Evolutionary conservation across 2,329 filamentous ascomycete species (phyloP).

Genomic region (Aureobasidium namibiae): DNA sequence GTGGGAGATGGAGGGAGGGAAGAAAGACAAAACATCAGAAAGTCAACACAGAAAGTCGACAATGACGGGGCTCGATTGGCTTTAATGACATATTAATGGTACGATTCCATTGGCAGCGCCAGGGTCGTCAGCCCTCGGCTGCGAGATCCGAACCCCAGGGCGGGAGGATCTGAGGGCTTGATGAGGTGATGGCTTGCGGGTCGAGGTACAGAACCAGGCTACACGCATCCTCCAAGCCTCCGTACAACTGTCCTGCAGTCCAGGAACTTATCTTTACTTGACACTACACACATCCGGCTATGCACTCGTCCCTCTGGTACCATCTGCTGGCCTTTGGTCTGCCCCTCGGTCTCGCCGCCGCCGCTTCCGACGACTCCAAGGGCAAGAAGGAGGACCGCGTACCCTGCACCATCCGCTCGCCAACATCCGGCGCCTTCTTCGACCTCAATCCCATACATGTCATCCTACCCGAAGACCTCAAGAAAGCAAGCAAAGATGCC

Average conservation of each 20-base stretch:
- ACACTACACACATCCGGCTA: not conserved
- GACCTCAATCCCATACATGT: conserved; percentile 52
- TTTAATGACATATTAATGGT: conserved; percentile 3
- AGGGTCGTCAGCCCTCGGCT: not conserved
- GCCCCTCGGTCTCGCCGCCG: conserved; percentile 29
- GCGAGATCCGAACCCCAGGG: not conserved
- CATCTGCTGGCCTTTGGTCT: conserved; percentile 27
- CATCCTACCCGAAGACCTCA: conserved; percentile 34
- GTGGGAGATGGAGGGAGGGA: not conserved
- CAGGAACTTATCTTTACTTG: not conserved
- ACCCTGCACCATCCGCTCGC: conserved; percentile 55
- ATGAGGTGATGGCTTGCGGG: not conserved
- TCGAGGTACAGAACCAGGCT: too few relatives aligned
- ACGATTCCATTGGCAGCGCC: not conserved
- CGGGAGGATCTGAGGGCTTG: not conserved
- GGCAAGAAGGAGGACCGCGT: conserved; percentile 33
- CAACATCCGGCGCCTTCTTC: conserved; percentile 54
- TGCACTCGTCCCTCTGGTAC: conserved; percentile 21
- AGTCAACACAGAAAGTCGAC: not conserved
- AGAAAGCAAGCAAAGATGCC: conserved; percentile 41
- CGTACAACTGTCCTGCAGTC: conserved; percentile 3
- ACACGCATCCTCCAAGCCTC: not conserved
- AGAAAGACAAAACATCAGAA: not conserved
- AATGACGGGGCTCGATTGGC: not conserved
- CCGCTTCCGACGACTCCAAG: conserved; percentile 25